Base-by-base conservation (phyloP, 805 yeast species). In the Yamadazyma akitaensis region DNA sequence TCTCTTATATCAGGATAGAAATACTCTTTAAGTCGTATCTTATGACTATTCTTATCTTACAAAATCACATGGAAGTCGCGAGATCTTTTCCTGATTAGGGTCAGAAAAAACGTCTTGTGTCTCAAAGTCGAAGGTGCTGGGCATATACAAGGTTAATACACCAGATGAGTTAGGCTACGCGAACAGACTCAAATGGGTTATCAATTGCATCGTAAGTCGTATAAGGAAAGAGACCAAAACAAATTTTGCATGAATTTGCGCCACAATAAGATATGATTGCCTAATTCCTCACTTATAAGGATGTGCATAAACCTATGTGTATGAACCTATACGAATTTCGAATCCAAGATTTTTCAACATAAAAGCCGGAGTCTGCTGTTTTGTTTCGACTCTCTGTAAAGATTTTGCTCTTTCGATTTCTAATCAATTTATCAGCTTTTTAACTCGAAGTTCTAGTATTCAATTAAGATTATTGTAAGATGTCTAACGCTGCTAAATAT, bases 401-500 rank as follows among this genome's bases (percentile, higher is more conserved):
- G 37, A 33, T 33, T 33, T 33, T 11, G 4, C 19, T 36, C 19
- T 38, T 28, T 37, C 7, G 24, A 21, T 21, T 21, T 21, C 28
- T 18, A 19, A 17, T 11, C 21, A 18, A 2, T 37, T 37, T 34
- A 13, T 19, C 11, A 11, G 10, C 19, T 28, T 17, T 31, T 14
- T 17, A 31, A 10, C 31, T 31, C 17, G 11, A 19, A 37, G 14
- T 17, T 24, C n/a, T 21, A 37, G 26, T 18, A 21, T 9, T 19
- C 30, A 19, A 28, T 18, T 32, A 10, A 34, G 24, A n/a, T 17
- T 17, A 33, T 24, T 12, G 14, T 14, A 33, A 24, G 11, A 46
- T 46, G 47, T 43, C 46, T 13, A 42, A 43, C 42, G 38, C 40
- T 30, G 13, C 42, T 5, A 44, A 47, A 25, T 46, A 46, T 44